phyloP scores from a whole-genome alignment of 2,329 filamentous ascomycete genomes.

The Xylaria hypoxylon region DNA sequence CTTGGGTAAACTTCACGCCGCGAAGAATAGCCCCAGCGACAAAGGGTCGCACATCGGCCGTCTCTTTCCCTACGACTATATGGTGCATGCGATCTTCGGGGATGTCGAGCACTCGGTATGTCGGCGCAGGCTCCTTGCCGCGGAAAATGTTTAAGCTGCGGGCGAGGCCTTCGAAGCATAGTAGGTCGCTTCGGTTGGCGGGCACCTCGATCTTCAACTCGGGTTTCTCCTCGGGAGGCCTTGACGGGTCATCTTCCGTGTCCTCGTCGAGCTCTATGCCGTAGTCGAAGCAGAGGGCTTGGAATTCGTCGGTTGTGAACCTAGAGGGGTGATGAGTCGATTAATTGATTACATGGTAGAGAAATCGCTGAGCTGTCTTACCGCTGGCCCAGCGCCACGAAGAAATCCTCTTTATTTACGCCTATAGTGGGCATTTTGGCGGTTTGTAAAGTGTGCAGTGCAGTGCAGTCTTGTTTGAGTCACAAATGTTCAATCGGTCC shows the following conservation, averaged over 20 bases:
- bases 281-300: constrained; percentile 98
- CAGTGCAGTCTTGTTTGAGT: constrained; percentile 34
- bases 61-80: constrained; percentile 82
- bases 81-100: constrained; percentile 79
- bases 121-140: constrained; percentile 78
- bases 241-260: constrained; percentile 76
- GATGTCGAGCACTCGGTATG: constrained; percentile 81
- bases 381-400: constrained; percentile 89
- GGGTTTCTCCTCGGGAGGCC: constrained; percentile 37
- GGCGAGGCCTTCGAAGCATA: constrained; percentile 41
- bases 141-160: constrained; percentile 63
- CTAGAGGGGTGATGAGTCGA: constrained; percentile 56
- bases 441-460: constrained; percentile 18
- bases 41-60: constrained; percentile 83
- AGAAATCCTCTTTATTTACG: constrained; percentile 96
- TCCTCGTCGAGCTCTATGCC: constrained; percentile 98
- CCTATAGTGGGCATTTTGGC: constrained; percentile 90
- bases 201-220: constrained; percentile 40
- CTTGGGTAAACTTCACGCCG: constrained; percentile 90
- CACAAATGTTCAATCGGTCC: constrained; percentile 19
- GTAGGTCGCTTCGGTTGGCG: constrained; percentile 39
- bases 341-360: constrained; percentile 38
- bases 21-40: constrained; percentile 90
- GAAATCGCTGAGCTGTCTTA: constrained; percentile 56
- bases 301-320: constrained; percentile 93